Percentiles rank a stretch among this genome's conserved stretches.
Conservation (phyloP, 768 basidiomycete species). For the Suillus discolor region DNA sequence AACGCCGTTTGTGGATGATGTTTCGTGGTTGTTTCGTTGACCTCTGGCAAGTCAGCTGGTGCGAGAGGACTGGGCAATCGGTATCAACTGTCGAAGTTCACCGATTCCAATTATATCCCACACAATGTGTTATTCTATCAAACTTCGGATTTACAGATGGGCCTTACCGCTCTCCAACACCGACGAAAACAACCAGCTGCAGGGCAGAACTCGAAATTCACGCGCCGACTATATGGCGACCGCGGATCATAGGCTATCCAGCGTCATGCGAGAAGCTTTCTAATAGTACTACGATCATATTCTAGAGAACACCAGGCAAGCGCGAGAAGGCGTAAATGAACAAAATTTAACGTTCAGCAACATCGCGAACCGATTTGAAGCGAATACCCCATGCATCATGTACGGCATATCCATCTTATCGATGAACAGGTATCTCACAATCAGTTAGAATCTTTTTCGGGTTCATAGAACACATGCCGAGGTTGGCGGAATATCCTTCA, state of each 20-base stretch:
- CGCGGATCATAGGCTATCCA: background rate
- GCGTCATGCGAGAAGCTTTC: background rate
- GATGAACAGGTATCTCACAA: slow-evolving; percentile 7
- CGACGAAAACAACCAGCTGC: background rate
- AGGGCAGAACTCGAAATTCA: background rate
- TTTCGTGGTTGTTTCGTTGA: background rate
- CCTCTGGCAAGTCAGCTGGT: background rate
- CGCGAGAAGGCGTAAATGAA: background rate
- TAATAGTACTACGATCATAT: background rate
- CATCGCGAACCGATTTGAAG: background rate
- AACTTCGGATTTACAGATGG: background rate
- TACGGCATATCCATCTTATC: slow-evolving; percentile 6
- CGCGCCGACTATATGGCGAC: background rate
- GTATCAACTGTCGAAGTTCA: background rate
- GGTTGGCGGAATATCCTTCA: background rate
- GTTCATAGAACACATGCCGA: background rate
- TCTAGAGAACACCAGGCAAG: background rate
- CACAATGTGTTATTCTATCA: background rate
- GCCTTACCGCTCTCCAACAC: background rate
- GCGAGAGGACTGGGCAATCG: background rate
- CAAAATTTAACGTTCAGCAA: background rate
- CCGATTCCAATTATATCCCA: background rate
- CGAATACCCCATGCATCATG: background rate
- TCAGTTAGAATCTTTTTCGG: background rate
- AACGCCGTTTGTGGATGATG: background rate